A percentile compares a stretch with the other conserved stretches of the same genome.
These are phyloP conservation scores for Tothia fuscella DNA, from an alignment of 2,329 filamentous ascomycete species.

Conservation along the genomic window DNA sequence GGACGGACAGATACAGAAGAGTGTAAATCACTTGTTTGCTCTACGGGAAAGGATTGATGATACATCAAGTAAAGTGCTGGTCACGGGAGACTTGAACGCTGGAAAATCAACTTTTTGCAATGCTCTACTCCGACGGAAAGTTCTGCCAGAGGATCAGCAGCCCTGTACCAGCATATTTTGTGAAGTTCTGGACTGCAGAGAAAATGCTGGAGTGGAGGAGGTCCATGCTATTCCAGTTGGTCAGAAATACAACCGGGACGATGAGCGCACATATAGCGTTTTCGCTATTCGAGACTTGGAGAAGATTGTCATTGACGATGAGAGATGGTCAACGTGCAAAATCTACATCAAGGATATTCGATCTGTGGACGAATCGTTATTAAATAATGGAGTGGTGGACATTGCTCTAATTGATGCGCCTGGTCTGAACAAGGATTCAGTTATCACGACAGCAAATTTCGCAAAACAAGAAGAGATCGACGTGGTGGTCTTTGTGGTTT, in stretches of 20 bases:
- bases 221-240: conserved; percentile 90
- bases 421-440: conserved; percentile 86
- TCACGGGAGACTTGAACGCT: conserved; percentile 92
- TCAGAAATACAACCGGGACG: conserved; percentile 67
- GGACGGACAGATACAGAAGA: conserved; percentile 88
- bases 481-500: conserved; percentile 96
- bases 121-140: conserved; percentile 80
- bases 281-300: conserved; percentile 70
- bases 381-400: conserved; percentile 96
- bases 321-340: conserved; percentile 87
- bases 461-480: conserved; percentile 97
- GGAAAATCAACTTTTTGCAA: conserved; percentile 99
- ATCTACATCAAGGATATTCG: conserved; percentile 88
- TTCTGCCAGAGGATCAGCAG: conserved; percentile 92
- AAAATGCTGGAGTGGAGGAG: conserved; percentile 85
- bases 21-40: conserved; percentile 77
- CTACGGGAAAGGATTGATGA: conserved; percentile 92
- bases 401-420: conserved; percentile 96
- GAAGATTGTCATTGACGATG: conserved; percentile 79
- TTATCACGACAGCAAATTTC: conserved; percentile 95
- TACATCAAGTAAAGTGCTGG: conserved; percentile 88
- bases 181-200: conserved; percentile 82
- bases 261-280: conserved; percentile 89
- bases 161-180: conserved; percentile 98
- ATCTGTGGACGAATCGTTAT: conserved; percentile 78